Base-by-base conservation (phyloP, 352 stramenopile species). In the Nothophytophthora sp. region DNA sequence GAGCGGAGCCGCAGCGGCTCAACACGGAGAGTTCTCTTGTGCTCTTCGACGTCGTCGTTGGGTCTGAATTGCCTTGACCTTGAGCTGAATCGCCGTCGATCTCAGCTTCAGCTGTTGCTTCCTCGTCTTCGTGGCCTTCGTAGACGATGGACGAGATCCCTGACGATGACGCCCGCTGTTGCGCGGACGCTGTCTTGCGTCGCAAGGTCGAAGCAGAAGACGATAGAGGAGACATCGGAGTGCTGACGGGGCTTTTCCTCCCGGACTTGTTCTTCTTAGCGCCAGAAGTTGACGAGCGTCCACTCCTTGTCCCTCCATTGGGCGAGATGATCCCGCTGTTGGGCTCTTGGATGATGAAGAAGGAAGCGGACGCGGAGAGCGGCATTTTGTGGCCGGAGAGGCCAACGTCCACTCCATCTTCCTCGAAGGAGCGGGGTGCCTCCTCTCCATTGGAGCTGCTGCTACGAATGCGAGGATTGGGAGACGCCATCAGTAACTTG, bases 321-420 rank as follows among this genome's bases (percentile, higher is more conserved):
- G 69, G 62, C 18, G 56, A 52, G n/a, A 73, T 66, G 18, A 54
- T 18, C 8, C 23, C 45, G 33, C 19, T 41, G 9, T 33, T 60
- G 2, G 73, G 65, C 42, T 89, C 75, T 28, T 86, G 75, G 39
- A 89, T 77, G 38, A 89, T 86, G 41, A 87, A 89, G 40, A 89
- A 87, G 28, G 76, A 73, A 1, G 73, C 53, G 1, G 67, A 59
- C 16, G 60, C 6, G 25, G 56, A 48, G 27, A 61, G 48, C 29
- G 40, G 16, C 16, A 28, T 23, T 15, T 23, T 19, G 40, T 43
- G 50, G 10, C 38, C 52, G 38, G 27, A 35, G 3, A 15, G 10
- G 12, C 10, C 29, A 5, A 16, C 9, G 29, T 35, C 29, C 4
- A 16, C 29, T 7, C 16, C 29, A 13, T 35, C 12, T n/a, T 15